phyloP scores from a whole-genome alignment of 2,329 filamentous ascomycete species.

The Paracoccidioides lutzii region DNA sequence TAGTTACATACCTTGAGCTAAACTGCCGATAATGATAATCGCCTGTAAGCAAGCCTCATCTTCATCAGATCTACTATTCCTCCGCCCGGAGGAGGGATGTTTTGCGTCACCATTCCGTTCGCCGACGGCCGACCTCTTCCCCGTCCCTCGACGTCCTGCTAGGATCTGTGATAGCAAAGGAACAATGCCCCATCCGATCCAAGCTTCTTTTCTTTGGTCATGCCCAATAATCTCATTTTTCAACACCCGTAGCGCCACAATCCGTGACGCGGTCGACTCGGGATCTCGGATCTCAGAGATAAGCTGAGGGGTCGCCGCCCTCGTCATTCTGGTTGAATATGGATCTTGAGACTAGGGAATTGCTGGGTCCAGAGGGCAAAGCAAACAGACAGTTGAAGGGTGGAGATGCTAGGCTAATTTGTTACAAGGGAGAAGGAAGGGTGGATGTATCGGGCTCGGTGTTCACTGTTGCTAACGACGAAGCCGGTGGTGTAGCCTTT shows the following conservation, averaged over 20 bases:
- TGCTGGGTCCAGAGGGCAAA: neutral
- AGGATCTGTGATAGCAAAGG: conserved; percentile 38
- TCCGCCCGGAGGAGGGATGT: conserved; percentile 33
- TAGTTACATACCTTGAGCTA: conserved; percentile 58
- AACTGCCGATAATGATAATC: conserved; percentile 70
- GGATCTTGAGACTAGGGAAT: neutral
- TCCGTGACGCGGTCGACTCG: conserved; percentile 27
- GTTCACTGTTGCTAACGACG: too few species aligned
- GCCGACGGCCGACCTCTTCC: conserved; percentile 19
- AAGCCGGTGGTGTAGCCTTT: too few species aligned
- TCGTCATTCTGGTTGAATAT: conserved; percentile 37
- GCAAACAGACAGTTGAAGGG: neutral
- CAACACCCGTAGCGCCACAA: conserved; percentile 53
- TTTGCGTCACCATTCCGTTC: conserved; percentile 18
- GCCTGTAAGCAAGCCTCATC: conserved; percentile 62
- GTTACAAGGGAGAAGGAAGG: too few species aligned
- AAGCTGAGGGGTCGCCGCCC: conserved; percentile 40
- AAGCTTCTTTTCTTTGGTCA: conserved; percentile 69
- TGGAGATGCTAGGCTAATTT: neutral
- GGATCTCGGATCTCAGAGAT: conserved; percentile 46
- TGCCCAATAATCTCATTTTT: conserved; percentile 90
- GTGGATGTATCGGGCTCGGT: neutral
- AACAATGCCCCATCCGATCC: conserved; percentile 55
- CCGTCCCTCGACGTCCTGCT: conserved; percentile 33
- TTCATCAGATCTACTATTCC: conserved; percentile 43